phyloP scores from a whole-genome alignment of 768 basidiomycete genomes.

The Amanita jacksonii region DNA sequence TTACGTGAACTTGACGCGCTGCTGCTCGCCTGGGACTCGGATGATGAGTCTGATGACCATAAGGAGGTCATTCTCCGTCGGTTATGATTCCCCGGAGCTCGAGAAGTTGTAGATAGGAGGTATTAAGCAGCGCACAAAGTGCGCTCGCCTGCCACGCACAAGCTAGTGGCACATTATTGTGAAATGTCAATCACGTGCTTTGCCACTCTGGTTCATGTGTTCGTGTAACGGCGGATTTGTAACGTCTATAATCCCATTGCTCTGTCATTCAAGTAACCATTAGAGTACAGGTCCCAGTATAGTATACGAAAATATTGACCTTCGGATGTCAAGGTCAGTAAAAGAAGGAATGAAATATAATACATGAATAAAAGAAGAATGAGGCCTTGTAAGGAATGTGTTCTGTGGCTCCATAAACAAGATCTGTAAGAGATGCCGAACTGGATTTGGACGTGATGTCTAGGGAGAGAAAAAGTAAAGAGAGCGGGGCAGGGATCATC shows the following conservation, averaged over 20 bases:
- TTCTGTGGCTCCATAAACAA: not conserved
- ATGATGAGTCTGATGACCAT: not conserved
- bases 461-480: not conserved
- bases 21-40: not conserved
- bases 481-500: not conserved
- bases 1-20: not conserved
- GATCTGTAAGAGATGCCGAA: not conserved
- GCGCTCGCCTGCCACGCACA: no score
- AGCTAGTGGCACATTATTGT: no score
- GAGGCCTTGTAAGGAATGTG: not conserved
- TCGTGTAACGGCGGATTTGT: not conserved
- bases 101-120: not conserved
- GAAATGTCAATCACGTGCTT: no score
- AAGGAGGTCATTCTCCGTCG: not conserved
- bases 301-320: not conserved
- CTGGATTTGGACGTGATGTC: not conserved
- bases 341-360: not conserved
- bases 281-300: not conserved
- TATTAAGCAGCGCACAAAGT: not conserved
- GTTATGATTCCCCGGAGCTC: not conserved
- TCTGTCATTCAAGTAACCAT: not conserved
- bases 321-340: not conserved
- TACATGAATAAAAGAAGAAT: slow-evolving; percentile 5
- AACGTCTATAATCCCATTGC: not conserved
- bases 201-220: no score